phyloP scores from a whole-genome alignment of 2,329 filamentous ascomycete genomes.

The Huntiella moniliformis region DNA sequence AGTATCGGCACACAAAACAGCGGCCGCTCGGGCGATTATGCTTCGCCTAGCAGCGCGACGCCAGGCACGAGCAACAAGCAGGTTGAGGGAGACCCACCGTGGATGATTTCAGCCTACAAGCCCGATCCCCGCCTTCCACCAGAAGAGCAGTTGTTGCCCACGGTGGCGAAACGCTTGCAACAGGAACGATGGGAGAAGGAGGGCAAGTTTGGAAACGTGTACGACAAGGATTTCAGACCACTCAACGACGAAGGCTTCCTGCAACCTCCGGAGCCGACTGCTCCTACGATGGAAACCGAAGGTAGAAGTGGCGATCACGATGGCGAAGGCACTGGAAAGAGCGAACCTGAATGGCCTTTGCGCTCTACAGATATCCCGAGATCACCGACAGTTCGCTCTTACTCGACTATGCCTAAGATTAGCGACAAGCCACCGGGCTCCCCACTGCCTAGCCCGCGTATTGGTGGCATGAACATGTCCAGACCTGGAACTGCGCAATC shows the following conservation, averaged over 20 bases:
- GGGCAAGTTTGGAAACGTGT: constrained; percentile 66
- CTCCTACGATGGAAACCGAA: constrained; percentile 13
- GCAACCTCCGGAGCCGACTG: constrained; percentile 23
- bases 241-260: constrained; percentile 47
- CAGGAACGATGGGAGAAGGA: constrained; percentile 93
- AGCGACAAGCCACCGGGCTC: constrained; percentile 19
- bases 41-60: constrained; percentile 15
- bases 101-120: constrained; percentile 88
- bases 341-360: constrained; percentile 32
- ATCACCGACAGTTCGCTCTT: constrained; percentile 32
- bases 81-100: constrained; percentile 87
- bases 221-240: constrained; percentile 74
- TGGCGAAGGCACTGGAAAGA: not conserved
- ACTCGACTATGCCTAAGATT: constrained; percentile 46
- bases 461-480: constrained; percentile 1
- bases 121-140: constrained; percentile 85
- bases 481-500: constrained; percentile 4
- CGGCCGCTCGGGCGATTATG: constrained; percentile 41
- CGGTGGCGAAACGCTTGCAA: constrained; percentile 74
- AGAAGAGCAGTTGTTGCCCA: constrained; percentile 88
- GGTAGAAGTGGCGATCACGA: constrained; percentile 1
- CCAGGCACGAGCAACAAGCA: constrained; percentile 30
- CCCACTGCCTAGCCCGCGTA: constrained; percentile 19
- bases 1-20: constrained; percentile 43
- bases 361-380: constrained; percentile 21